Base-by-base conservation (phyloP, 2,329 filamentous ascomycete genomes). In the Lachnellula subtilissima region DNA sequence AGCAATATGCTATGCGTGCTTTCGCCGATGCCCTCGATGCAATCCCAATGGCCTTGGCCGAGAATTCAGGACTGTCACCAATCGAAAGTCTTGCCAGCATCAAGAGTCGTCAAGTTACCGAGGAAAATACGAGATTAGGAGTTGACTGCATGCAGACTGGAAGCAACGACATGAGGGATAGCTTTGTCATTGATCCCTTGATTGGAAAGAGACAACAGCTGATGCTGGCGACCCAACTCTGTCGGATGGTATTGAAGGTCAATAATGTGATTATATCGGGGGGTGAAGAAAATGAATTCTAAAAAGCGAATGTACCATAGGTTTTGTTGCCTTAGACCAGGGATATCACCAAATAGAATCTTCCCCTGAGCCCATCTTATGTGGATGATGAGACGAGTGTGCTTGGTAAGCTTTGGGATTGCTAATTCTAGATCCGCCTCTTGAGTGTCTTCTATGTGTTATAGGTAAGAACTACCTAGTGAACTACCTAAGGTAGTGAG, bases 161-260 rank as follows among this genome's bases (percentile, higher is more conserved):
- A 65, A 91, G 82, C 78, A 97, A 97, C 75, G 86, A 97, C 76
- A 99, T 99, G 94, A 92, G 88, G 78, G 86, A 96, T 66, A 89
- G 94, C 64, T 99, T 99, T 74, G 94, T 97, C 64, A 97, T 99
- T 71, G 94, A 99, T 71, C 95, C 94, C 52, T 78, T 99, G 70
- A 99, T 99, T 72, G 94, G 94, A 67, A 99, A 99, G 83, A 89
- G 90, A 75, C 92, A 97, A 78, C 94, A 99, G 76, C 82, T 99
- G 59, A 85, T 97, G 77, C 83, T 99, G 63, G 94, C 94, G 35
- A 99, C 95, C 52, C 94, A 99, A 78, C 79, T 99, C 65, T 97
- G 94, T 79, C 86, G 94, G 64, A 97, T 99, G 93, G 92, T 97
- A 64, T 81, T 97, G 66, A 97, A 96, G 85, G 85, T 92, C 71